phyloP scores from a whole-genome alignment of 2,329 filamentous ascomycete species.

The Decorospora gaudefroyi region DNA sequence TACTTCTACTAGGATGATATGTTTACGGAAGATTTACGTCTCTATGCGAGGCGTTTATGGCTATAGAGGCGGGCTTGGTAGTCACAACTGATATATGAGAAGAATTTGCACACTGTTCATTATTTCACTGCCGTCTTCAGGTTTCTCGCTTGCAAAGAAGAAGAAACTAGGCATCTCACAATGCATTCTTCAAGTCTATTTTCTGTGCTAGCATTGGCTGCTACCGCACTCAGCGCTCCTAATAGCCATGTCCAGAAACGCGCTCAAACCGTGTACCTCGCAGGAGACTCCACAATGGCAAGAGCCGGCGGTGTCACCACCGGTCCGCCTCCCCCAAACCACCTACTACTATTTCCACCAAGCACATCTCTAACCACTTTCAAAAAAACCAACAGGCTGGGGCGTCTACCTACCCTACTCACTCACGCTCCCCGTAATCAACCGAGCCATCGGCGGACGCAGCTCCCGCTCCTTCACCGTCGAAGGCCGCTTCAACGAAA shows the following conservation, averaged over 20 bases:
- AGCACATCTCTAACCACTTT: background rate
- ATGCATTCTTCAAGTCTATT: constrained; percentile 22
- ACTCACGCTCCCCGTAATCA: constrained; percentile 58
- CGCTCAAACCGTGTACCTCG: constrained; percentile 58
- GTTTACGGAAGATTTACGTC: too few species aligned
- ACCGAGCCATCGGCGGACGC: constrained; percentile 68
- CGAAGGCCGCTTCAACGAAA: constrained; percentile 66
- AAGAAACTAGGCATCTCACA: too few species aligned
- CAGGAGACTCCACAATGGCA: constrained; percentile 67
- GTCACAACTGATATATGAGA: too few species aligned
- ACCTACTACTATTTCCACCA: too few species aligned
- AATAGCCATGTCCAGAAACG: constrained; percentile 30
- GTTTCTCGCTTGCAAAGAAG: too few species aligned
- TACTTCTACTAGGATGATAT: too few species aligned
- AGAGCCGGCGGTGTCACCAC: constrained; percentile 52
- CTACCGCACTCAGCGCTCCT: constrained; percentile 32
- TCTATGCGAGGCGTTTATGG: too few species aligned
- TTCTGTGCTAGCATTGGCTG: constrained; percentile 26
- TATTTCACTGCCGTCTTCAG: too few species aligned
- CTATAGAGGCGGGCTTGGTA: too few species aligned
- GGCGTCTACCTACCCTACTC: constrained; percentile 63
- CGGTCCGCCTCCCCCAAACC: constrained; percentile 34
- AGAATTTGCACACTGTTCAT: too few species aligned
- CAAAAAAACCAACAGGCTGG: constrained; percentile 58
- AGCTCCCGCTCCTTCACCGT: constrained; percentile 68